Percentiles rank a stretch among this genome's conserved stretches.
phyloP scores from a whole-genome alignment of 192 early-diverging fungal genomes.

The Coemansia sp. region DNA sequence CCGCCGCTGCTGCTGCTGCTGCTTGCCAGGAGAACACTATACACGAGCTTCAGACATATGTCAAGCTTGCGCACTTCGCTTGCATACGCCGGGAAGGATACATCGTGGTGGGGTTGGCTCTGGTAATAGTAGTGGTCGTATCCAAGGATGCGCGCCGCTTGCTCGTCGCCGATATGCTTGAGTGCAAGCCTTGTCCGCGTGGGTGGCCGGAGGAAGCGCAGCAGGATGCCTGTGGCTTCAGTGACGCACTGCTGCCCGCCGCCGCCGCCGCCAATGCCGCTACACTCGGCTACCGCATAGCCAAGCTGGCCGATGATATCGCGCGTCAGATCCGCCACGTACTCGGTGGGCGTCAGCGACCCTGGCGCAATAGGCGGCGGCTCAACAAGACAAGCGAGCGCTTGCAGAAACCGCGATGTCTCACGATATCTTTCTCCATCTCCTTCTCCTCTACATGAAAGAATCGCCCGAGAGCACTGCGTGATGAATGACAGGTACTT shows the following conservation, averaged over 20 bases:
- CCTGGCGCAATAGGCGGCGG: background rate
- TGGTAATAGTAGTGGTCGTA: background rate
- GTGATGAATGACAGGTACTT: conserved; percentile 25
- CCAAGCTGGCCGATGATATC: conserved; percentile 31
- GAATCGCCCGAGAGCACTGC: conserved; percentile 21
- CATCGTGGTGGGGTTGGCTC: background rate
- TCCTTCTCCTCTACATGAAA: background rate
- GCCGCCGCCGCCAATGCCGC: conserved; percentile 11
- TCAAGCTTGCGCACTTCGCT: conserved; percentile 32
- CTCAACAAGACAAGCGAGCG: conserved; percentile 11
- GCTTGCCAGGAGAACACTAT: conserved; percentile 25
- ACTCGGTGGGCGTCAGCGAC: background rate
- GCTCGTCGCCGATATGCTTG: conserved; percentile 37
- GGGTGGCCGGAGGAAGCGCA: conserved; percentile 31
- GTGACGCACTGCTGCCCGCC: background rate
- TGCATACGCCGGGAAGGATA: conserved; percentile 1
- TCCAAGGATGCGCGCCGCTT: conserved; percentile 15
- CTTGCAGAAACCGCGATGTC: conserved; percentile 25
- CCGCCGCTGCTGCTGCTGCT: conserved; percentile 3
- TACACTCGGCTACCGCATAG: conserved; percentile 28
- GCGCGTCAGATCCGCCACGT: conserved; percentile 12
- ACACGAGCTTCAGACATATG: conserved; percentile 24
- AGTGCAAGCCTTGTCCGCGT: conserved; percentile 24
- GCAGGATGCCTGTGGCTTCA: conserved; percentile 17
- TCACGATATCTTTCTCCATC: background rate